Base-by-base conservation (phyloP, 2,329 filamentous ascomycete genomes). In the Diplodia intermedia region DNA sequence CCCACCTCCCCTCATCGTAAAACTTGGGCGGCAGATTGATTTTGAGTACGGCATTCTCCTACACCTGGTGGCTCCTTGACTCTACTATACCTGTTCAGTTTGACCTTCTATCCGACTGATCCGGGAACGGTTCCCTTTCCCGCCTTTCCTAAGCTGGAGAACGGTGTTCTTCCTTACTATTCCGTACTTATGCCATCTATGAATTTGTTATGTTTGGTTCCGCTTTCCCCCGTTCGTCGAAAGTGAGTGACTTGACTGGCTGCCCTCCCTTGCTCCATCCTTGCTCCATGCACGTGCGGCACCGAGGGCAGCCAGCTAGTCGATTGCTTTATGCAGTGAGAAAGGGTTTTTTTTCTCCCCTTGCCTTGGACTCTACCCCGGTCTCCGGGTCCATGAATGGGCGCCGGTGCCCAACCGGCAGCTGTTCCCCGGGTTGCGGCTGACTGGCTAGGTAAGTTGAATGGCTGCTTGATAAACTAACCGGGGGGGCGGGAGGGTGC, bases 1-100 rank as follows among this genome's bases (percentile, higher is more conserved):
- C 26, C 7, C n/a, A n/a, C 29, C 49, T n/a, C 12, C 14, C 43
- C 0, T 18, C 8, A 5, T 56, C 31, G n/a, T 36, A 18, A 40
- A 31, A 31, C 49, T 20, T 61, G 23, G 56, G 56, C 56, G 56
- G 56, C 56, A 50, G 18, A 49, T 29, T 60, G 55, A 49, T 8
- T 36, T 15, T 14, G 36, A 49, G 14, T 23, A 47, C 14, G 15
- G 56, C 23, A 12, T 18, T 43, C 9, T 61, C 38, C 18, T 31
- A 33, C 18, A 47, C 29, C n/a, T 15, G 56, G 56, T 29, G 56
- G 56, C 40, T 49, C 9, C 8, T 60, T 38, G n/a, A 33, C 15
- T 49, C 7, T 47, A 18, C 40, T 49, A 7, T 47, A n/a, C 40
- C 40, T 47, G 26, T n/a, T 47, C 18, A 9, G n/a, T n/a, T 15